Percentiles rank a stretch among this genome's conserved stretches.
These are phyloP conservation scores for Mytilinidion resinicola DNA, from an alignment of 495 filamentous ascomycete genomes.

Conservation along the genomic window DNA sequence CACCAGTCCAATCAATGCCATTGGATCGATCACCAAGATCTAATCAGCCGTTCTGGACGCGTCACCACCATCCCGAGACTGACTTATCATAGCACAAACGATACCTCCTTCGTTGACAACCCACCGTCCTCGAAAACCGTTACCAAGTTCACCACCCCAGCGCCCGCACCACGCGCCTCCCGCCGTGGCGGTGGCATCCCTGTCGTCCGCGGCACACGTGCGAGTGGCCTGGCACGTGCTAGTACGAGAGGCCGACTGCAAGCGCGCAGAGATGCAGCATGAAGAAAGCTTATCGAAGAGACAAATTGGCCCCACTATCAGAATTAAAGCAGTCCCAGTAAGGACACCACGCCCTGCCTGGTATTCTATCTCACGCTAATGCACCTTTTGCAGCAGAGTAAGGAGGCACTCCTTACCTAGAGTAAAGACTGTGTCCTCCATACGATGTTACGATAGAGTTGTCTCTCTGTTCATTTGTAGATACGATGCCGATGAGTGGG, in stretches of 20 bases:
- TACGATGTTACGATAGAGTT: too few relatives aligned
- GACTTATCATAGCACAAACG: slow-evolving; percentile 62
- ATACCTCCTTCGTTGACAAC: slow-evolving; percentile 90
- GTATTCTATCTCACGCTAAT: too few relatives aligned
- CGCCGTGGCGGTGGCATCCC: slow-evolving; percentile 25
- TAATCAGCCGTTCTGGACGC: background rate
- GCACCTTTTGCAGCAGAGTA: too few relatives aligned
- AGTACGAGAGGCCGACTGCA: slow-evolving; percentile 23
- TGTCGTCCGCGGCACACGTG: slow-evolving; percentile 23
- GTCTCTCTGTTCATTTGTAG: too few relatives aligned
- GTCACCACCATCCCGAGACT: slow-evolving; percentile 21
- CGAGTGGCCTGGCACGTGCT: slow-evolving; percentile 26
- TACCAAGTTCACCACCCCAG: slow-evolving; percentile 56
- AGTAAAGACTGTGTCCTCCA: too few relatives aligned
- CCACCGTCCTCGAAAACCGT: slow-evolving; percentile 67
- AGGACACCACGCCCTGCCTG: too few relatives aligned
- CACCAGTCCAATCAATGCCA: background rate
- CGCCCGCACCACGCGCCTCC: slow-evolving; percentile 23
- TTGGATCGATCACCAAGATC: background rate
- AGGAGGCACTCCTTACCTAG: too few relatives aligned
- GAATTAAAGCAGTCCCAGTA: too few relatives aligned
- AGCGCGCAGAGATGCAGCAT: too few relatives aligned
- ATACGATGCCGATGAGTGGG: too few relatives aligned
- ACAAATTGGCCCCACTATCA: too few relatives aligned
- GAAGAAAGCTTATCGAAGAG: too few relatives aligned